Percentiles rank a stretch among this genome's conserved stretches.
Evolutionary conservation across 106 monocot genomes (phyloP).

Genomic region (Xerophyta viscosa): DNA sequence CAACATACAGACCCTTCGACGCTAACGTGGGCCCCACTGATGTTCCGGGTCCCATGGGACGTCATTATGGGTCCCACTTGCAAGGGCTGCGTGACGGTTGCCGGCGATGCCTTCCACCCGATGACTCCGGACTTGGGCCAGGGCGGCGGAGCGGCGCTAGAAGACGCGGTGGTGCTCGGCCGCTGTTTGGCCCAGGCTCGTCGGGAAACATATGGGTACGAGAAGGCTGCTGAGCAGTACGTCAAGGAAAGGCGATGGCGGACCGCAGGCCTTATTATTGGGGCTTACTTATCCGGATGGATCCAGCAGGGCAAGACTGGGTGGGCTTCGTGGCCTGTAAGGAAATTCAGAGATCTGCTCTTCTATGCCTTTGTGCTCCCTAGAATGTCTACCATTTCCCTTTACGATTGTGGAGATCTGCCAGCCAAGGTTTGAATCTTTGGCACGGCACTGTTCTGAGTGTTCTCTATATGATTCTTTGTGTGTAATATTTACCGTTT

Average conservation of each 20-base stretch:
- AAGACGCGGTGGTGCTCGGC: slow-evolving; percentile 32
- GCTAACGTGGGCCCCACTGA: slow-evolving; percentile 16
- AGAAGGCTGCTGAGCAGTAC: slow-evolving; percentile 15
- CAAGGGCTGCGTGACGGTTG: slow-evolving; percentile 13
- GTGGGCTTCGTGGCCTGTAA: neutral
- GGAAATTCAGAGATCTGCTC: slow-evolving; percentile 4
- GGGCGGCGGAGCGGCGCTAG: slow-evolving; percentile 25
- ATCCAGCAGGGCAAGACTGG: slow-evolving; percentile 3
- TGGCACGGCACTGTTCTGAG: too few species aligned
- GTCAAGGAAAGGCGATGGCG: slow-evolving; percentile 27
- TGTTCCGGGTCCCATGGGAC: slow-evolving; percentile 22
- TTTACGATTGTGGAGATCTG: slow-evolving; percentile 21
- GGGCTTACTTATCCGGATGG: slow-evolving; percentile 15
- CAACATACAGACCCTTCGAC: slow-evolving; percentile 5
- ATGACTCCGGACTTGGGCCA: slow-evolving; percentile 25
- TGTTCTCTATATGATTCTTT: too few species aligned
- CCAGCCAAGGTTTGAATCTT: neutral
- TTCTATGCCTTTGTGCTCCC: slow-evolving; percentile 8
- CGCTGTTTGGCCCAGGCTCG: slow-evolving; percentile 4
- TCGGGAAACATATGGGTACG: neutral
- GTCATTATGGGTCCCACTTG: slow-evolving; percentile 9
- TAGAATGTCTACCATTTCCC: neutral
- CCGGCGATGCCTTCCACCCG: slow-evolving; percentile 34
- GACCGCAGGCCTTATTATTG: slow-evolving; percentile 8
- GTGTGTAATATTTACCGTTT: too few species aligned